Evolutionary conservation across 768 basidiomycete genomes (phyloP).

Genomic region (Rossbeevera mucosa): DNA sequence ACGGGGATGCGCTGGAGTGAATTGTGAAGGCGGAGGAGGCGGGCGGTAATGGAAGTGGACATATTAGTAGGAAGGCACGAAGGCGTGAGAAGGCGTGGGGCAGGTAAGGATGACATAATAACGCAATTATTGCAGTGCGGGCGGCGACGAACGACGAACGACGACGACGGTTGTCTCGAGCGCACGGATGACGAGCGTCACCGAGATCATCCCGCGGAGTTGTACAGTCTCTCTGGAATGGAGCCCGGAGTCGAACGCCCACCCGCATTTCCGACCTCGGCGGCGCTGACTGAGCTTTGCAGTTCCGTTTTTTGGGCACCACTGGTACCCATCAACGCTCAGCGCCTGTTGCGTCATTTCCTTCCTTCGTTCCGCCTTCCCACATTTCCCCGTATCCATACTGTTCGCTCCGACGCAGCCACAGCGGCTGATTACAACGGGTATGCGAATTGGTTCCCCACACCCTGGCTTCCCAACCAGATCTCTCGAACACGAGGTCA

Average conservation of each 20-base stretch:
- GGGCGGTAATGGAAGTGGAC: constrained; percentile 10
- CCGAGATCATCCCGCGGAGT: not conserved
- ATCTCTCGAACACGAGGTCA: constrained; percentile 19
- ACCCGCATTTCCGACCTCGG: constrained; percentile 19
- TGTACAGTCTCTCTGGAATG: not conserved
- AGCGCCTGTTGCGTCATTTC: constrained; percentile 6
- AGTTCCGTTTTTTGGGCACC: not conserved
- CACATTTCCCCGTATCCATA: constrained; percentile 7
- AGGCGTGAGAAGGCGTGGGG: constrained; percentile 25
- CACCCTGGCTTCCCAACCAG: constrained; percentile 18
- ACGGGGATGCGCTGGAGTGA: not conserved
- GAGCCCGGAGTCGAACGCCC: constrained; percentile 3
- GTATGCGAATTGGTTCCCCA: constrained; percentile 7
- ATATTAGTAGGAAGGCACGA: constrained; percentile 10
- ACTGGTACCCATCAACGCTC: not conserved
- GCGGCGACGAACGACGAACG: not conserved
- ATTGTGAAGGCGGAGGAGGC: constrained; percentile 3
- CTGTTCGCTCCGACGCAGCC: constrained; percentile 17
- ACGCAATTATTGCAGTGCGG: not conserved
- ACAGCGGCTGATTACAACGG: constrained; percentile 13
- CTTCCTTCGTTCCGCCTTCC: constrained; percentile 5
- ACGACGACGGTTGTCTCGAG: not conserved
- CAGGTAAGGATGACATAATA: constrained; percentile 27
- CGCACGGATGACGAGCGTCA: not conserved
- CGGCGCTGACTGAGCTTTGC: constrained; percentile 16